Base-by-base conservation (phyloP, 441 rosid species). In the Gossypium davidsonii region DNA sequence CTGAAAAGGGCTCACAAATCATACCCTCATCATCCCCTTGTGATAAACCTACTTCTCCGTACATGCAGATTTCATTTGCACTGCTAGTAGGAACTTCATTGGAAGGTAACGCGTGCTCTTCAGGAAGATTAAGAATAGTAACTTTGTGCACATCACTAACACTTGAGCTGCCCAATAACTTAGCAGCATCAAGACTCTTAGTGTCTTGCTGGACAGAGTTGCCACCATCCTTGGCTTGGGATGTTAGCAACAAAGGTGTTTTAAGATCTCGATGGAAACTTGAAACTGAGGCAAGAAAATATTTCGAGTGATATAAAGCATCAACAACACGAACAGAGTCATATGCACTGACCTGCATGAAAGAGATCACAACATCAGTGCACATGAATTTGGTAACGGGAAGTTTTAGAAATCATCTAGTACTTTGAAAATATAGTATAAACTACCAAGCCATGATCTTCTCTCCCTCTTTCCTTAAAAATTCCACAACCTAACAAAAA, bases 91-190 rank as follows among this genome's bases (percentile, higher is more conserved):
- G 81, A 73, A 77, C 58, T 53, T 83, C 82, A 69, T 67, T 74
- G 15, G 66, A 63, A 18, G 85, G 77, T 28, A 62, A 79, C 31
- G 58, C 74, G 18, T 9, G 80, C 76, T 75, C 94, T 81, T 86
- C 92, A 25, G 98, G 98, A 76, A 81, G 91, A 87, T 93, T 93
- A 76, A 93, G 97, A 77, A 93, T 84, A 1, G 98, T 96, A 76
- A 93, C 91, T 85, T 81, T 88, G 85, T 93, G 98, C 66, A 83
- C 79, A 62, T 84, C 83, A 76, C 77, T 76, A 68, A 77, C 76
- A 59, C 80, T 73, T 17, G 75, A 67, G 37, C 64, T 80, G 64
- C 39, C 75, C 62, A 61, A 82, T 62, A 77, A 72, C 75, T 58
- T 84, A 76, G 76, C 70, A 71, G 62, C 52, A 76, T 63, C 75